These are phyloP conservation scores for Jasminum sambac DNA, from an alignment of 257 asterid species.

Conservation along the genomic window DNA sequence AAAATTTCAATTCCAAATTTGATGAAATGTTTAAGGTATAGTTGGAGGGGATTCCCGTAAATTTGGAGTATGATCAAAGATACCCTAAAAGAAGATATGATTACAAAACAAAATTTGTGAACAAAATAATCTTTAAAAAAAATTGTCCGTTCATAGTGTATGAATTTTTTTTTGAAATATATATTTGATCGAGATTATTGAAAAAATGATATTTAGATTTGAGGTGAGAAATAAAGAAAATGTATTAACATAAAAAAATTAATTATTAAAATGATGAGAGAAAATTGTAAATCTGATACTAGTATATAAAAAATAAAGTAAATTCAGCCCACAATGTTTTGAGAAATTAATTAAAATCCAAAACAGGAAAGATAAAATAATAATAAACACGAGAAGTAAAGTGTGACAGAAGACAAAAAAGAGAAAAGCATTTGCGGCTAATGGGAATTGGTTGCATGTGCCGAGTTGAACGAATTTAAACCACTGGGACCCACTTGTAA, in stretches of 20 bases:
- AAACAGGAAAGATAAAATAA: background rate
- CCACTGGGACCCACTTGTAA: conserved; percentile 22
- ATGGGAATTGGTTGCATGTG: conserved; percentile 29
- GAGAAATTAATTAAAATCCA: background rate
- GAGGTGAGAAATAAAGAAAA: too few relatives aligned
- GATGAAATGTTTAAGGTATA: too few relatives aligned
- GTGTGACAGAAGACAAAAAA: background rate
- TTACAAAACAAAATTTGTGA: too few relatives aligned
- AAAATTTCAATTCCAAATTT: too few relatives aligned
- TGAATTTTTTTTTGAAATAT: background rate
- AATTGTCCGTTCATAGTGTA: too few relatives aligned
- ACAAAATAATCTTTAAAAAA: too few relatives aligned
- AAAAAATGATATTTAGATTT: too few relatives aligned
- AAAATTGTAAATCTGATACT: background rate
- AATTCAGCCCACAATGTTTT: background rate
- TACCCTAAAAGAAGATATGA: too few relatives aligned
- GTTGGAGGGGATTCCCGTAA: too few relatives aligned
- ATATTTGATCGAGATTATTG: background rate
- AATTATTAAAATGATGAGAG: background rate
- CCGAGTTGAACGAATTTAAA: conserved; percentile 23
- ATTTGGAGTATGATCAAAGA: too few relatives aligned
- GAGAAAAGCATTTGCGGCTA: conserved; percentile 14
- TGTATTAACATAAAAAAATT: too few relatives aligned
- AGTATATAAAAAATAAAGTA: background rate
- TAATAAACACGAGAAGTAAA: background rate